Conservation (phyloP, 352 stramenopile genomes). For the Pythium angustatum region DNA sequence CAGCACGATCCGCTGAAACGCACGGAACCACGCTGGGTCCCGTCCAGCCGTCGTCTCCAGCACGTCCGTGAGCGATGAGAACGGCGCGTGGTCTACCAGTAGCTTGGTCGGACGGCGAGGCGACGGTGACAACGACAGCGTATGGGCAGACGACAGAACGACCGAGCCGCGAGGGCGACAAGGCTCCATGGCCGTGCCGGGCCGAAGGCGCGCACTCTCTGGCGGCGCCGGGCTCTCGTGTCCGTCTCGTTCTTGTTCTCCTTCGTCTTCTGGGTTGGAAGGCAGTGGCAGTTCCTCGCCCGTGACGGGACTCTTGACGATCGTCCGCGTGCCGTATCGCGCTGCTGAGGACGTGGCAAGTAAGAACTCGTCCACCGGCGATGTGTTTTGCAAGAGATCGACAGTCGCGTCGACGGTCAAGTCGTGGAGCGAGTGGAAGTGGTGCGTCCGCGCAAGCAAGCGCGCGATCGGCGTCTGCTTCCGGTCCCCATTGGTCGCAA, state of each 20-base stretch:
- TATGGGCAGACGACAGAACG: neutral
- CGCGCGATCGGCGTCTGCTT: slow-evolving; percentile 9
- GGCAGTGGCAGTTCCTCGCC: too few species aligned
- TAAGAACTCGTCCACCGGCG: slow-evolving; percentile 37
- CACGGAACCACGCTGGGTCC: slow-evolving; percentile 5
- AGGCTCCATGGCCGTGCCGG: neutral
- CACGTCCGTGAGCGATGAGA: slow-evolving; percentile 21
- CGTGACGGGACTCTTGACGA: too few species aligned
- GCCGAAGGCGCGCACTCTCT: neutral
- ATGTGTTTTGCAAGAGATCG: slow-evolving; percentile 54
- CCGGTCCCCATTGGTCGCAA: neutral
- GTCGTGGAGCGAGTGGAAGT: slow-evolving; percentile 57
- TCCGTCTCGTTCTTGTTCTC: neutral
- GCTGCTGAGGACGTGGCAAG: slow-evolving; percentile 25
- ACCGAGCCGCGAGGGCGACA: neutral
- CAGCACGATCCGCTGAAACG: slow-evolving; percentile 51
- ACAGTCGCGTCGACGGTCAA: slow-evolving; percentile 66
- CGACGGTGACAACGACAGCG: neutral
- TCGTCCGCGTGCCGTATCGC: neutral
- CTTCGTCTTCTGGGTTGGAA: too few species aligned
- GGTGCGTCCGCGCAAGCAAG: slow-evolving; percentile 39
- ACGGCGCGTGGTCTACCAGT: slow-evolving; percentile 14
- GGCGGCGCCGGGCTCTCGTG: neutral
- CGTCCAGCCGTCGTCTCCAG: neutral
- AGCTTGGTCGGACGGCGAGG: slow-evolving; percentile 22